Evolutionary conservation across 2,329 filamentous ascomycete genomes (phyloP).

Genomic region (Fusarium solani-melongenae): DNA sequence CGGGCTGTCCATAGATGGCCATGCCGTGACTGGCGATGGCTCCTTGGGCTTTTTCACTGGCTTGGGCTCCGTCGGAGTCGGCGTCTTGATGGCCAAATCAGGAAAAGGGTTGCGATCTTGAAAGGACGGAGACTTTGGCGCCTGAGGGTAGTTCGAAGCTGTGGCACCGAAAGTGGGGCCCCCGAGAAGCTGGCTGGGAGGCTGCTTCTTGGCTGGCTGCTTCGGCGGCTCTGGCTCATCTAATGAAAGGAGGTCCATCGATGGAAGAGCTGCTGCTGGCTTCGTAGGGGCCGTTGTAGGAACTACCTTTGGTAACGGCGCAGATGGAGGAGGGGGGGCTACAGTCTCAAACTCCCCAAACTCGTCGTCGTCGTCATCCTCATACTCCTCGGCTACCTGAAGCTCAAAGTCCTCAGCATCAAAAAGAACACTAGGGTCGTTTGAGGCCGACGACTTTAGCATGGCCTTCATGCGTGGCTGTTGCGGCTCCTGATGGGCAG

Average conservation of each 20-base stretch:
- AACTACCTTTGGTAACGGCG: background rate
- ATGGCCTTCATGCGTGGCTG: slow-evolving; percentile 37
- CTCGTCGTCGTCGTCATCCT: slow-evolving; percentile 63
- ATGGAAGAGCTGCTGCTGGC: slow-evolving; percentile 37
- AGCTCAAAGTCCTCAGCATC: slow-evolving; percentile 69
- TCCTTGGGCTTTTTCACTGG: slow-evolving; percentile 50
- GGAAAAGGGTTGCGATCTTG: slow-evolving; percentile 65
- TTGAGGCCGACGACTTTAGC: slow-evolving; percentile 35
- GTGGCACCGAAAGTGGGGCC: slow-evolving; percentile 45
- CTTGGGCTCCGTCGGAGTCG: slow-evolving; percentile 48
- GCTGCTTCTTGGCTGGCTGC: slow-evolving; percentile 36
- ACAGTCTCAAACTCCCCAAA: slow-evolving; percentile 70
- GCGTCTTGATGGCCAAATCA: slow-evolving; percentile 59
- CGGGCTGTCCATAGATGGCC: slow-evolving; percentile 53
- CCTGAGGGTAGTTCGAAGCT: slow-evolving; percentile 53
- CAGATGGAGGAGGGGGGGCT: slow-evolving; percentile 16
- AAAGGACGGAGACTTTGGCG: slow-evolving; percentile 64
- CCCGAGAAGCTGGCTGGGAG: slow-evolving; percentile 47
- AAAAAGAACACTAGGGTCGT: slow-evolving; percentile 70
- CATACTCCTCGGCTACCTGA: slow-evolving; percentile 52
- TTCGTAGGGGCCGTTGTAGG: slow-evolving; percentile 29
- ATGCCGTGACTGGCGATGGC: slow-evolving; percentile 57
- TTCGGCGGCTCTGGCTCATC: slow-evolving; percentile 45
- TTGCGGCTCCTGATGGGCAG: slow-evolving; percentile 3
- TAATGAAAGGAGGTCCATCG: slow-evolving; percentile 56